Percentiles rank a stretch among this genome's conserved stretches.
Conservation (phyloP, 768 basidiomycete genomes). For the Lepiota subincarnata region DNA sequence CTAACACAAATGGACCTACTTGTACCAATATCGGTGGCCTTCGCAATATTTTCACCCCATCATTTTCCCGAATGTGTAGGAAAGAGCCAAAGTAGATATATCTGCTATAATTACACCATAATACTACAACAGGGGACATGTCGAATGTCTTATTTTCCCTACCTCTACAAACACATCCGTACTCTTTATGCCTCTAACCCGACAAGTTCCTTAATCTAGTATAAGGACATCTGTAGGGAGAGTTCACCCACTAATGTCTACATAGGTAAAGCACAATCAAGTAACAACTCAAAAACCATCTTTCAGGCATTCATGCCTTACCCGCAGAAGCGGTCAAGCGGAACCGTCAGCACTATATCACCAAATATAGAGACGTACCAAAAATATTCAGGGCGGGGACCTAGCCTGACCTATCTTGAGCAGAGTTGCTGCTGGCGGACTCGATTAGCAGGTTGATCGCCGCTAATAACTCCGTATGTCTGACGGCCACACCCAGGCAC, state of each 20-base stretch:
- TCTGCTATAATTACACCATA: constrained; percentile 17
- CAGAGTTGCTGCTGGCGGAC: constrained; percentile 79
- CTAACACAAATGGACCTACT: too few species aligned
- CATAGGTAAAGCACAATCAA: not conserved
- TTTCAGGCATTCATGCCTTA: constrained; percentile 98
- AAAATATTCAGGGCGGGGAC: constrained; percentile 79
- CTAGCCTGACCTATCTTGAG: constrained; percentile 51
- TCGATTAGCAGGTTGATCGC: constrained; percentile 68
- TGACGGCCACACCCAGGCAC: constrained; percentile 22
- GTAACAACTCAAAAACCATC: constrained; percentile 82
- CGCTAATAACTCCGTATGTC: constrained; percentile 83
- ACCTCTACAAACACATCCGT: constrained; percentile 84
- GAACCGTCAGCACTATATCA: not conserved
- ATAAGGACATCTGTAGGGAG: constrained; percentile 72
- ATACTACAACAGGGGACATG: constrained; percentile 59
- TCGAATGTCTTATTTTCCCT: constrained; percentile 83
- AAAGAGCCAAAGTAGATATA: constrained; percentile 6
- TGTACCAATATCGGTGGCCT: too few species aligned
- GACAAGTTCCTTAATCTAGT: constrained; percentile 90
- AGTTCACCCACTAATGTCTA: constrained; percentile 4
- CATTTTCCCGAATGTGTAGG: not conserved
- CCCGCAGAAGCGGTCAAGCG: constrained; percentile 59
- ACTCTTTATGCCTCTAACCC: constrained; percentile 80
- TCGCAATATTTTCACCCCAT: too few species aligned
- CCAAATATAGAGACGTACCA: constrained; percentile 43